A percentile compares a stretch with the other conserved stretches of the same genome.
Evolutionary conservation across 495 filamentous ascomycete species (phyloP).

Genomic region (Aeminium ludgeri): DNA sequence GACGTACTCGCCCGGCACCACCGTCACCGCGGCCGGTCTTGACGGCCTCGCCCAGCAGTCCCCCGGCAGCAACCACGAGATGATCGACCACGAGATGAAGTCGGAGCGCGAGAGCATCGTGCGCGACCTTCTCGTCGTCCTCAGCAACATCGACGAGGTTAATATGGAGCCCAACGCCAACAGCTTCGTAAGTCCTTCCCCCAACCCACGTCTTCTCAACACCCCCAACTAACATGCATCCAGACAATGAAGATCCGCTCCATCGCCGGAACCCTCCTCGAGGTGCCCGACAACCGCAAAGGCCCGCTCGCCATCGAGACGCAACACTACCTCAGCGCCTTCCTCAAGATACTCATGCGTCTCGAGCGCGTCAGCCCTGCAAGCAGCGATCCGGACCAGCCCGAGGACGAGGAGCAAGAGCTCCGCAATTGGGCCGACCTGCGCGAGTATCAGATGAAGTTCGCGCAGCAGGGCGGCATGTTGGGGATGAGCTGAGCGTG

Average conservation of each 20-base stretch:
- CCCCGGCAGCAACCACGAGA: conserved; percentile 10
- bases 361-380: conserved; percentile 39
- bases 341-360: conserved; percentile 53
- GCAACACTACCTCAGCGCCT: conserved; percentile 47
- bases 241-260: conserved; percentile 41
- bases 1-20: conserved; percentile 14
- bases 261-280: conserved; percentile 58
- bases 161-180: conserved; percentile 70
- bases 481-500: conserved; percentile 20
- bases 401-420: conserved; percentile 54
- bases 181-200: conserved; percentile 38
- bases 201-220: neutral
- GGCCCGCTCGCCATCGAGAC: conserved; percentile 38
- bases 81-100: conserved; percentile 38
- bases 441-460: conserved; percentile 53
- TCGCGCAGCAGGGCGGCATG: conserved; percentile 41
- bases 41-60: conserved; percentile 14
- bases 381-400: conserved; percentile 19
- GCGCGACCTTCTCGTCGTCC: conserved; percentile 51
- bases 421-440: conserved; percentile 56
- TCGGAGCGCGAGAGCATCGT: conserved; percentile 57
- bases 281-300: conserved; percentile 39
- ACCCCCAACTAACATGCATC: conserved; percentile 36
- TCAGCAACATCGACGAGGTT: conserved; percentile 54
- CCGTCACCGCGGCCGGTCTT: conserved; percentile 15